These are phyloP conservation scores for Penicillium sp. DNA, from an alignment of 2,329 filamentous ascomycete genomes.

Conservation along the genomic window DNA sequence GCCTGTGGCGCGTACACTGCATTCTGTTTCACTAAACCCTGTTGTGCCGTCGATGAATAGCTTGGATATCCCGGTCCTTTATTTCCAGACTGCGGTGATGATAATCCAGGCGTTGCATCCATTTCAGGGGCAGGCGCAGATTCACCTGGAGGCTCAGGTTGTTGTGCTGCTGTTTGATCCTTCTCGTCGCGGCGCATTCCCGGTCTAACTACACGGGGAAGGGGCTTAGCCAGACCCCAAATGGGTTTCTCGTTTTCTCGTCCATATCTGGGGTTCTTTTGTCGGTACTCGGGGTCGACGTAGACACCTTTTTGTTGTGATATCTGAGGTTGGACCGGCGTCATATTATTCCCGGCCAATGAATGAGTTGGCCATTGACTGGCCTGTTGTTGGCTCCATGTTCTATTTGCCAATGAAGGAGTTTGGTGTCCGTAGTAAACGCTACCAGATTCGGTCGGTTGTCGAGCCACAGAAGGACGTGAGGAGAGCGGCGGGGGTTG, in stretches of 20 bases:
- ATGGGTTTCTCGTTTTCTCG: conserved; percentile 47
- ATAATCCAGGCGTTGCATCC: neutral
- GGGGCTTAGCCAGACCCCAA: conserved; percentile 52
- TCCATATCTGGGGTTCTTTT: conserved; percentile 50
- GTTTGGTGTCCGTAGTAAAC: conserved; percentile 6
- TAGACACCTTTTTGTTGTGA: neutral
- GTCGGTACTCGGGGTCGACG: neutral
- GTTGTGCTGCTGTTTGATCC: neutral
- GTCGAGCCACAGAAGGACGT: conserved; percentile 5
- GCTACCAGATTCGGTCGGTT: conserved; percentile 13
- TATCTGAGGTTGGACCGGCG: neutral
- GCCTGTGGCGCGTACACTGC: conserved; percentile 12
- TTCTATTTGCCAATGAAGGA: neutral
- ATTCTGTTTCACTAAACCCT: conserved; percentile 1
- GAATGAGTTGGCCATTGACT: conserved; percentile 9
- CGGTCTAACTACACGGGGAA: conserved; percentile 51
- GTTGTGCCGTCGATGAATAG: conserved; percentile 10
- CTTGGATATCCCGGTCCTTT: neutral
- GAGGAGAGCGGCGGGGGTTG: conserved; percentile 1
- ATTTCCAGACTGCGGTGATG: neutral
- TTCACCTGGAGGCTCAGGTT: conserved; percentile 3
- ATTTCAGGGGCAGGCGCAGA: conserved; percentile 9
- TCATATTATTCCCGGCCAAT: neutral
- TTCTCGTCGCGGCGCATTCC: conserved; percentile 41
- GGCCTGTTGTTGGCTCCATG: conserved; percentile 1